Base-by-base conservation (phyloP, 768 basidiomycete species). In the Phylloporus sp. region DNA sequence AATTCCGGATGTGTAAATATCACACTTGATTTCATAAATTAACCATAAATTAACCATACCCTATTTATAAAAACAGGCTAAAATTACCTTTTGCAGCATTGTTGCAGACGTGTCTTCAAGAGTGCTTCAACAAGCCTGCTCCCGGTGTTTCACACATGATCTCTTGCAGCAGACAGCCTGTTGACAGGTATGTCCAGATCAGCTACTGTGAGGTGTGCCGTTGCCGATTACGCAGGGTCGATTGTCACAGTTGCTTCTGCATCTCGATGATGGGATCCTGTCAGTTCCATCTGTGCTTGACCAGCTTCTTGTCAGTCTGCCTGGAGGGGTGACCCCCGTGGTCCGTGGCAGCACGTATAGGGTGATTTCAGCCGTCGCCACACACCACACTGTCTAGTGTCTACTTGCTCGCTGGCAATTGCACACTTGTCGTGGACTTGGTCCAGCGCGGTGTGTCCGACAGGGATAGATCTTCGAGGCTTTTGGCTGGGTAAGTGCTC, bases 401-500 rank as follows among this genome's bases (percentile, higher is more conserved):
- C 4, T 50, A 53, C 8, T 49, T 73, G 29, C 63, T 69, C 27
- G 58, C 64, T 11, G 62, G 68, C 2, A 55, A 64, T 20, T 52
- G 72, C n/a, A 67, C 70, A 5, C 55, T 68, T 27, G 56, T 72
- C 4, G 53, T 66, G 7, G 66, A 77, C 23, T 56, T 80, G 6
- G 62, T 82, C 8, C 72, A 76, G 45, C 68, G 67, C 20, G 84
- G 82, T 3, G 64, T 87, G 53, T 70, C 62, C 10, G 78, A 86
- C 56, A 66, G 61, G 34, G 78, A 85, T 55, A 75, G 88, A 49
- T 76, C 73, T 36, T 79, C 84, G 20, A 78, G 88, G 32, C 62
- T 91, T 15, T 72, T 75, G 55, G 85, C 88, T 46, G 89, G 88
- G 88, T 90, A 66, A 58, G 80, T 66, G 34, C 1, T 47, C 18